phyloP scores from a whole-genome alignment of 1,284 basidiomycete species.

The Heterobasidion irregulare region DNA sequence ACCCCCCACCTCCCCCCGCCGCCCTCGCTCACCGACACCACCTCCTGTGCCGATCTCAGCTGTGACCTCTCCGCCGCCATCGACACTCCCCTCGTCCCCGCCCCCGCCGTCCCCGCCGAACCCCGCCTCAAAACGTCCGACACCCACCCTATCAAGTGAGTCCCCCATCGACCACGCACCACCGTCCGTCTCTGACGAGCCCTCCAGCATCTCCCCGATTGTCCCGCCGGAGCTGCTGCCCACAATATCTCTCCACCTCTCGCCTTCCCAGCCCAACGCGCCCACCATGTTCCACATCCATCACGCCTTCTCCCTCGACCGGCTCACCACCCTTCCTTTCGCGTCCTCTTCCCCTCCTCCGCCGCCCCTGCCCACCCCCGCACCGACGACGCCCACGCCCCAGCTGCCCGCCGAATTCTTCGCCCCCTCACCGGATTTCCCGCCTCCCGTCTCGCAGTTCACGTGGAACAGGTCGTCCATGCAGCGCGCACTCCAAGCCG shows the following conservation, averaged over 20 bases:
- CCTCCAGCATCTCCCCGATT: conserved; percentile 51
- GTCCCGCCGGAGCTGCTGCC: conserved; percentile 55
- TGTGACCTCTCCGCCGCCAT: conserved; percentile 45
- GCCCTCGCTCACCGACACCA: conserved; percentile 15
- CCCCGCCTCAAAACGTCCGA: conserved; percentile 61
- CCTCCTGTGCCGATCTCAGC: conserved; percentile 9
- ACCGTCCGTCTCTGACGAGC: background rate
- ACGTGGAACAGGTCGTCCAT: conserved; percentile 16
- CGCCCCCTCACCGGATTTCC: background rate
- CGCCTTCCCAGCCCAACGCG: conserved; percentile 19
- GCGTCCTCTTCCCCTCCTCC: conserved; percentile 8
- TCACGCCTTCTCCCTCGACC: conserved; percentile 22
- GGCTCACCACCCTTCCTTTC: conserved; percentile 14
- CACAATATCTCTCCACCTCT: conserved; percentile 46
- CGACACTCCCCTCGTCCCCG: conserved; percentile 30
- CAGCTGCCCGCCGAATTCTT: conserved; percentile 4
- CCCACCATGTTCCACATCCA: conserved; percentile 32
- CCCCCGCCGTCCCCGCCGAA: conserved; percentile 7
- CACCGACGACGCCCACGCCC: conserved; percentile 8
- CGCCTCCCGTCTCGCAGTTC: conserved; percentile 12
- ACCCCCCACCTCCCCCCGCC: conserved; percentile 8
- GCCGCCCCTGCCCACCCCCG: background rate
- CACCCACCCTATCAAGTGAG: conserved; percentile 81
- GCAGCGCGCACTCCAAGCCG: conserved; percentile 11
- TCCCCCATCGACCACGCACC: conserved; percentile 12